Base-by-base conservation (phyloP, 2,329 filamentous ascomycete species). In the Sclerotinia subarctica region DNA sequence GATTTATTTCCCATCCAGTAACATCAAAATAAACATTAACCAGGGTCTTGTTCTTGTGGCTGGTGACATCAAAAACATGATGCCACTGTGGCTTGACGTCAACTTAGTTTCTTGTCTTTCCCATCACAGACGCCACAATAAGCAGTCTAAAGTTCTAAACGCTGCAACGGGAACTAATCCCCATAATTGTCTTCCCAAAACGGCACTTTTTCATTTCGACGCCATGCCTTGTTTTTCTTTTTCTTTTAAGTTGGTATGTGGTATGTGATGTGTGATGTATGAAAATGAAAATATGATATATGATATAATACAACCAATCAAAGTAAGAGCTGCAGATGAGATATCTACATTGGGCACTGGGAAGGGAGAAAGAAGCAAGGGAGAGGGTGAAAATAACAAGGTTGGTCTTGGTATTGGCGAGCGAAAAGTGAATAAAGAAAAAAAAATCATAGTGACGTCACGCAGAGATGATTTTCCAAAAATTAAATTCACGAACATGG, bases 31-130 rank as follows among this genome's bases (percentile, higher is more conserved):
- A 8, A 47, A 47, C 15, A 21, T n/a, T 32, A 13, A 5, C 10
- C 38, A 42, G 38, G 32, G 44, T 38, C 29, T 32, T 32, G 19
- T 29, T 35, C 58, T 35, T 62, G 58, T 49, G 58, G 56, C 56
- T 62, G 32, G 58, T 62, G 58, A 49, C 44, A 62, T 49, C 13
- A 24, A 44, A 21, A 24, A 8, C 2, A 2, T n/a, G 35, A 15
- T 17, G 46, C 59, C 59, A 63, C 32, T 26, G 59, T 62, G 58
- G 58, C 58, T 57, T 62, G 58, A 38, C 29, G 29, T 62, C 29
- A 24, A 35, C 26, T 29, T 52, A 29, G 24, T 53, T 53, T 8
- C 29, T 19, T 21, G 38, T 42, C 53, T 54, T 32, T 13, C 8
- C 26, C 7, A n/a, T 59, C 42, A 60, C 10, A 24, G 21, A 13